Conservation (phyloP, 106 monocot genomes). For the Platanthera guangdongensis region DNA sequence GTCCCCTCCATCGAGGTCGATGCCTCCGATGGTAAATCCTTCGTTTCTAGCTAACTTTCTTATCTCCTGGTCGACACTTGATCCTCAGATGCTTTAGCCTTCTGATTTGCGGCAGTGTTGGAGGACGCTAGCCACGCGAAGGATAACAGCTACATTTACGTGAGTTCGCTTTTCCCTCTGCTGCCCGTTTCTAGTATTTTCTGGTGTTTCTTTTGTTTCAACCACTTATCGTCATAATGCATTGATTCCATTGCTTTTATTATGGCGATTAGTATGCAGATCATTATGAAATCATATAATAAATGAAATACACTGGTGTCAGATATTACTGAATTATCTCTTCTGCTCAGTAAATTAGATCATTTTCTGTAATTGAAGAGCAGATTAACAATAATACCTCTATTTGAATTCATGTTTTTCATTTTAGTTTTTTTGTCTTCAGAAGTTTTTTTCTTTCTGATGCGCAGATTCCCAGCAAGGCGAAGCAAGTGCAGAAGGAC, state of each 20-base stretch:
- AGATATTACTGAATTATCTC: neutral
- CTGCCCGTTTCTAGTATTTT: constrained; percentile 8
- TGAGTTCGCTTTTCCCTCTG: constrained; percentile 30
- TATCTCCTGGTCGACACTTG: neutral
- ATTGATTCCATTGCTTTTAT: neutral
- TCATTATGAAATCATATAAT: neutral
- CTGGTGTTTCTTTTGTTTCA: neutral
- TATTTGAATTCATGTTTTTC: neutral
- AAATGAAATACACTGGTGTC: neutral
- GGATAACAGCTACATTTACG: constrained; percentile 96
- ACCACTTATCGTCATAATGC: neutral
- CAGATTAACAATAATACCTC: neutral
- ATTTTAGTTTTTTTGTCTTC: neutral
- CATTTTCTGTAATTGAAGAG: neutral
- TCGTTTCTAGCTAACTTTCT: neutral
- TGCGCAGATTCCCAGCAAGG: constrained; percentile 85
- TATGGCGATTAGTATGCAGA: neutral
- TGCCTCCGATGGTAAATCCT: constrained; percentile 71
- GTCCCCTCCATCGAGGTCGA: constrained; percentile 98
- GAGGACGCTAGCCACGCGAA: constrained; percentile 73
- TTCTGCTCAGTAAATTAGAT: neutral
- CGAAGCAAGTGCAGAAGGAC: constrained; percentile 55
- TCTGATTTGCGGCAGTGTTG: constrained; percentile 30
- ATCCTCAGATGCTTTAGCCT: constrained; percentile 1
- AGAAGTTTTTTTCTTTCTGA: neutral